phyloP scores from a whole-genome alignment of 2,329 filamentous ascomycete species.

The Leptographium wingfieldii region DNA sequence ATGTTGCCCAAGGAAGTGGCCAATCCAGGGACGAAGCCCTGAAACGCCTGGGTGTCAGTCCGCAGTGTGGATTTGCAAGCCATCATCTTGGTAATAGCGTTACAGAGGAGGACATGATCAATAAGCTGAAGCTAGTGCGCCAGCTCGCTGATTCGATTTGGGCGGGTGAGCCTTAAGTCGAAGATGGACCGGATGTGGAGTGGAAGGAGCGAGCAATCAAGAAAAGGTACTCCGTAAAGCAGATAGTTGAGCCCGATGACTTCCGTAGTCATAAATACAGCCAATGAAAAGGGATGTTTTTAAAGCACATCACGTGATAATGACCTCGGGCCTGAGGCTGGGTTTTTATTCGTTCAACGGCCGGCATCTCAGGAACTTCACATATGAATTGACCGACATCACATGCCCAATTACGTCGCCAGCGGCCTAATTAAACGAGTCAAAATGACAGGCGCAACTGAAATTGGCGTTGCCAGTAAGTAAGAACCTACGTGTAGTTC shows the following conservation, averaged over 20 bases:
- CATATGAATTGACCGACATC: background rate
- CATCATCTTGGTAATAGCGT: constrained; percentile 56
- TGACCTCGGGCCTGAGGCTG: no score
- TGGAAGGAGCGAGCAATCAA: background rate
- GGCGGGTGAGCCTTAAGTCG: constrained; percentile 21
- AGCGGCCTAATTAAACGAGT: background rate
- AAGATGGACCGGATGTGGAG: background rate
- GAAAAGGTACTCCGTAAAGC: no score
- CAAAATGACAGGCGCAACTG: constrained; percentile 6
- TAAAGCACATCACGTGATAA: constrained; percentile 3
- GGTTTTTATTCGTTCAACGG: background rate
- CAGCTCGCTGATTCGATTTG: constrained; percentile 55
- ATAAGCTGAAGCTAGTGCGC: constrained; percentile 56
- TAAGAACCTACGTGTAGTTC: background rate
- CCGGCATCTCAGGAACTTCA: background rate
- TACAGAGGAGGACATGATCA: constrained; percentile 55
- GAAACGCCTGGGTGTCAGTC: constrained; percentile 52
- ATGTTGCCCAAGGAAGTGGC: constrained; percentile 52
- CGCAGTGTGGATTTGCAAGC: constrained; percentile 59
- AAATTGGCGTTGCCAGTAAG: constrained; percentile 6
- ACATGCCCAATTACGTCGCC: background rate
- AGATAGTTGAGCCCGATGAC: background rate
- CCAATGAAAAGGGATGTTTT: background rate
- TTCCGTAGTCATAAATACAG: background rate
- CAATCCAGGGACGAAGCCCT: constrained; percentile 51